These are phyloP conservation scores for Iris macrosiphon DNA, from an alignment of 106 monocot species.

Conservation along the genomic window DNA sequence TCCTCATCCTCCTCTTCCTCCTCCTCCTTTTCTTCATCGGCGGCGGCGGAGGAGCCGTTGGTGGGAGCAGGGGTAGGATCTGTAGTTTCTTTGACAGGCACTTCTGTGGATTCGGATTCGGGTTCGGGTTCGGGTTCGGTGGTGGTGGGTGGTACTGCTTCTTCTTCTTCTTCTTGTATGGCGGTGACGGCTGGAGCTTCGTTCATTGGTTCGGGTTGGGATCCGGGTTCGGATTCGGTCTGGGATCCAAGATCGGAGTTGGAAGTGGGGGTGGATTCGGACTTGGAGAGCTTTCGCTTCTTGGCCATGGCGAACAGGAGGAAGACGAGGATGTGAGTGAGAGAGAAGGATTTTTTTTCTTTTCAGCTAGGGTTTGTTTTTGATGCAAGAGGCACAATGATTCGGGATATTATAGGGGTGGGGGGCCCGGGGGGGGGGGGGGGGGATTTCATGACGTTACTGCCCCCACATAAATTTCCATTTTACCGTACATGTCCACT, in stretches of 20 bases:
- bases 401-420: too few relatives aligned
- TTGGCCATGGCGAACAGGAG: constrained; percentile 26
- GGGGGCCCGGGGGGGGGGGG: too few relatives aligned
- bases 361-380: constrained; percentile 15
- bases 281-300: constrained; percentile 23
- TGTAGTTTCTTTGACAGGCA: neutral
- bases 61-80: constrained; percentile 1
- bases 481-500: too few relatives aligned
- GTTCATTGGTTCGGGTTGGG: constrained; percentile 6
- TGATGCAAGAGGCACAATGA: neutral
- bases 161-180: constrained; percentile 3
- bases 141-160: too few relatives aligned
- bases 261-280: neutral
- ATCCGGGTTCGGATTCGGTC: neutral
- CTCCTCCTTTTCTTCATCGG: neutral
- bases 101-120: neutral
- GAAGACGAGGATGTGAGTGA: neutral
- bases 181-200: neutral
- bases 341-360: neutral
- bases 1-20: constrained; percentile 9
- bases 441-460: too few relatives aligned
- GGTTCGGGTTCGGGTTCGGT: neutral
- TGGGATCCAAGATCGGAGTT: neutral
- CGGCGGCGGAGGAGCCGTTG: neutral
- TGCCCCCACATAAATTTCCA: too few relatives aligned